Base-by-base conservation (phyloP, 2,329 filamentous ascomycete species). In the Cytospora mali region DNA sequence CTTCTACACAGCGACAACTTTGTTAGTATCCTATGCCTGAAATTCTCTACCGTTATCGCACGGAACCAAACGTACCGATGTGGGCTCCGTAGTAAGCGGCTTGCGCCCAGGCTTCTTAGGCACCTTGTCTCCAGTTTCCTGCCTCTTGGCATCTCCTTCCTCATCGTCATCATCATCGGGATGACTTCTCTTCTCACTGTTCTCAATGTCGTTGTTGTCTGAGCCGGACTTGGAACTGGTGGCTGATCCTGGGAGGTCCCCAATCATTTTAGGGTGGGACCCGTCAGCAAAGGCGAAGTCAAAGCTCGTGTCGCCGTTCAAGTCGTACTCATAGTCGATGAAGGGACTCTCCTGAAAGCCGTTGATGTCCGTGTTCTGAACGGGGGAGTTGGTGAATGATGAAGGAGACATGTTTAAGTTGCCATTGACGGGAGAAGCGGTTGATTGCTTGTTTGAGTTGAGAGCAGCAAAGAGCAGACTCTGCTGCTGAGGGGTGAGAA, bases 81-180 rank as follows among this genome's bases (percentile, higher is more conserved):
- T 98, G 27, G 95, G 95, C 76, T 98, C 95, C 25, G 92, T 96
- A 54, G 92, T 98, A 71, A 98, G 82, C 23, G 94, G 95, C 81
- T 99, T 99, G 67, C 95, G 87, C 56, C 95, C 95, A 5, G 95
- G 94, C 79, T 98, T 99, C 86, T 98, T 98, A 27, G 92, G 87
- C 50, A 88, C 83, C 77, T 95, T 97, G 51, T 93, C 92, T 61
- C 92, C 88, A 63, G 89, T 87, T 76, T 96, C 93, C 64, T 91
- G 86, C 67, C 92, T 86, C 80, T 93, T 95, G 63, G 81, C 76
- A 18, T 78, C 78, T 60, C 79, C 76, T 29, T 77, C 75, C n/a
- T 84, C 90, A 6, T 90, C 89, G 1, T 87, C 87, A 14, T 90
- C 86, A 33, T 88, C 86, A 55, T 89, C 88, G 0, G 88, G 87